Conservation (phyloP, 1,284 basidiomycete species). For the Cutaneotrichosporon cutaneum region DNA sequence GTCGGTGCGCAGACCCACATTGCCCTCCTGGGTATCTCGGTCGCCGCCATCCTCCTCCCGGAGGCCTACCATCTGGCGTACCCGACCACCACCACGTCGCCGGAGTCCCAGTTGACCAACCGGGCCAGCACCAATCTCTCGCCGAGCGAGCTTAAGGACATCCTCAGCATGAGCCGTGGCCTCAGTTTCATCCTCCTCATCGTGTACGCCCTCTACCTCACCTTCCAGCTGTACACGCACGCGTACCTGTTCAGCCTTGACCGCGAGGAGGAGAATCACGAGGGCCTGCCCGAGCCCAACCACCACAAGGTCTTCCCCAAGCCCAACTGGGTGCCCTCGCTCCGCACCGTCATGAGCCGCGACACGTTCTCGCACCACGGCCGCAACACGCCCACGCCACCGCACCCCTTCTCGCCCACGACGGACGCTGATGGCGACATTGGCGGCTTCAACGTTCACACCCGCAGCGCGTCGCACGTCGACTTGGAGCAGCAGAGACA, state of each 20-base stretch:
- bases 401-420: not conserved
- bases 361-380: slow-evolving; percentile 5
- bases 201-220: slow-evolving; percentile 56
- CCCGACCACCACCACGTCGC: slow-evolving; percentile 30
- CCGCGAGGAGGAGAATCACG: slow-evolving; percentile 30
- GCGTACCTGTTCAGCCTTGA: slow-evolving; percentile 59
- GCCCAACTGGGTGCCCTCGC: slow-evolving; percentile 50
- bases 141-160: slow-evolving; percentile 37
- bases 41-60: slow-evolving; percentile 69
- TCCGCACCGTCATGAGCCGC: slow-evolving; percentile 21
- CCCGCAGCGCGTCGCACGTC: not conserved
- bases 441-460: not conserved
- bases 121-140: slow-evolving; percentile 2
- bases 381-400: not conserved
- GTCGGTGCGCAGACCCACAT: slow-evolving; percentile 77
- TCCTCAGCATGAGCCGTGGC: slow-evolving; percentile 56
- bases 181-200: slow-evolving; percentile 61
- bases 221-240: slow-evolving; percentile 60
- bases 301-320: slow-evolving; percentile 46
- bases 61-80: slow-evolving; percentile 61
- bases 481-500: not conserved
- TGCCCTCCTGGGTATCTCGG: slow-evolving; percentile 72
- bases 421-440: slow-evolving; percentile 14
- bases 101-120: slow-evolving; percentile 10
- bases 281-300: slow-evolving; percentile 42